These are phyloP conservation scores for Limnanthes douglasii DNA, from an alignment of 345 rosid species.

Conservation along the genomic window DNA sequence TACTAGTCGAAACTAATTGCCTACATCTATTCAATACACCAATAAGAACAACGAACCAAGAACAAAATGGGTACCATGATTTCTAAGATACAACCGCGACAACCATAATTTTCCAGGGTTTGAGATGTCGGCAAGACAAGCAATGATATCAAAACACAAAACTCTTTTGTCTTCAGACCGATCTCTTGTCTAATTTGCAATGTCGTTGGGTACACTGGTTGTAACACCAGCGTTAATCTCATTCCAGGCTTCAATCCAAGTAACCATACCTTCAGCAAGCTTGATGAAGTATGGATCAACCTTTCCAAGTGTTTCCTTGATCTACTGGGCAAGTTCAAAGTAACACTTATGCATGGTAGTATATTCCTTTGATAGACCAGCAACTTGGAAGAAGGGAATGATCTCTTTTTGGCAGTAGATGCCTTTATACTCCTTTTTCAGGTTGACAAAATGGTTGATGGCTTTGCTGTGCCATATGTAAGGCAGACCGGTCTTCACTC, in stretches of 20 bases:
- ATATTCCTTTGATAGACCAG: constrained; percentile 26
- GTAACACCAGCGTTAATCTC: constrained; percentile 21
- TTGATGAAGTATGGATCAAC: constrained; percentile 30
- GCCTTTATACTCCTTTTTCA: constrained; percentile 8
- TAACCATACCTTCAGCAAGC: constrained; percentile 38
- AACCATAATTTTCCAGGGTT: no score
- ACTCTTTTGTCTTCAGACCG: no score
- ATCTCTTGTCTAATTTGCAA: no score
- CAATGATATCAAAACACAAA: no score
- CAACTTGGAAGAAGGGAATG: constrained; percentile 31
- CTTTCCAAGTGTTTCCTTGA: constrained; percentile 24
- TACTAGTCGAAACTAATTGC: no score
- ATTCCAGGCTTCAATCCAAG: constrained; percentile 44
- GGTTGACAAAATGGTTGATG: constrained; percentile 5
- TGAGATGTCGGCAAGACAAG: no score
- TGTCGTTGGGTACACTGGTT: no score
- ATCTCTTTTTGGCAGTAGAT: constrained; percentile 26
- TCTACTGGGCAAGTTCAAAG: constrained; percentile 24
- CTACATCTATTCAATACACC: no score
- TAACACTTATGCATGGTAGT: constrained; percentile 31
- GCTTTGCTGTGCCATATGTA: constrained; percentile 10
- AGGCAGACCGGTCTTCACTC: constrained; percentile 25
- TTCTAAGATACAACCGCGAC: no score
- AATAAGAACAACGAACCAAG: no score
- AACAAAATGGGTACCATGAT: no score